Conservation (phyloP, 805 yeast species). For the Candida corydali region DNA sequence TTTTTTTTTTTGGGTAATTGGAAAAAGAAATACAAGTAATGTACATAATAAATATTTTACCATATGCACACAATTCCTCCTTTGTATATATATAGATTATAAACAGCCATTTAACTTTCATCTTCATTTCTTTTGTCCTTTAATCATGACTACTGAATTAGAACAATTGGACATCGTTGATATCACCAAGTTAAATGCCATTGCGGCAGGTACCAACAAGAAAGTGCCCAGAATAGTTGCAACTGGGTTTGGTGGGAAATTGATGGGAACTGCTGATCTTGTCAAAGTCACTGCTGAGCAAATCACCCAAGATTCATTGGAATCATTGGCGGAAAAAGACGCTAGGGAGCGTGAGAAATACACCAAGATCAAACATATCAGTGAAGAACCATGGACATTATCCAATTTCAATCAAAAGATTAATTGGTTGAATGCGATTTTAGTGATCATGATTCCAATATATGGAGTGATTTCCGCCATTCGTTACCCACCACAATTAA, state of each 20-base stretch:
- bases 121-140: neutral
- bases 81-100: neutral
- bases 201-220: constrained; percentile 80
- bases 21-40: neutral
- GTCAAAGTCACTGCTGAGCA: constrained; percentile 65
- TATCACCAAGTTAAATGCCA: constrained; percentile 65
- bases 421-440: constrained; percentile 70
- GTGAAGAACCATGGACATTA: constrained; percentile 75
- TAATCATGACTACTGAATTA: constrained; percentile 6
- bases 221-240: constrained; percentile 70
- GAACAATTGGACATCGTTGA: constrained; percentile 41
- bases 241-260: constrained; percentile 66
- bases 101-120: too few relatives aligned
- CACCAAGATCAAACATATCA: constrained; percentile 50
- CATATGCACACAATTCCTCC: neutral
- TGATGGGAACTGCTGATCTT: constrained; percentile 80
- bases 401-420: constrained; percentile 70
- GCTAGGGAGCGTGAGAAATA: constrained; percentile 36
- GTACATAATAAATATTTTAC: neutral
- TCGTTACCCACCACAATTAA: constrained; percentile 44
- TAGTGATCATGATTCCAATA: constrained; percentile 60
- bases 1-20: constrained; percentile 2
- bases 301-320: constrained; percentile 49
- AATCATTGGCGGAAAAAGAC: constrained; percentile 35
- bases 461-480: constrained; percentile 47